Base-by-base conservation (phyloP, 2,329 filamentous ascomycete genomes). In the Penicillium vulpinum region DNA sequence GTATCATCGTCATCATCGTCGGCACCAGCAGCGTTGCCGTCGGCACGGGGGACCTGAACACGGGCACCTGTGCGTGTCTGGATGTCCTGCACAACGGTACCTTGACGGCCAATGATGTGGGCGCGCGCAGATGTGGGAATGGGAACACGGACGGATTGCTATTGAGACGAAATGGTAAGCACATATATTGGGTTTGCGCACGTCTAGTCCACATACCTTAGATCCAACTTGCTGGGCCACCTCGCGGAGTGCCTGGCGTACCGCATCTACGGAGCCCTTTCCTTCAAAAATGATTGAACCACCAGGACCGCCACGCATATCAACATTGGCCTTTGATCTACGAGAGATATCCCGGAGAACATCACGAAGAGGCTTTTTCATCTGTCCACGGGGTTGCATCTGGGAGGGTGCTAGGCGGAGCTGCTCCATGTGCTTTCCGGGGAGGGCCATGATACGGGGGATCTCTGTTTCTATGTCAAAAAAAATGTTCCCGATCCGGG, bases 61-160 rank as follows among this genome's bases (percentile, higher is more conserved):
- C 87, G 87, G 51, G 94, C 93, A 60, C 93, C 92, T 3, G 92
- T 94, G 75, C 89, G 88, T 74, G 93, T 90, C 77, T 93, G 90
- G 51, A 99, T 87, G 45, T 88, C 85, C 78, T 95, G 93, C 73
- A 99, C 95, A 60, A 89, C 93, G 26, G 91, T 85, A 57, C 95
- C 95, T 71, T 89, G 88, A 71, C 91, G 92, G 66, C 94, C 95
- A 72, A 99, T 97, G 75, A 99, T 92, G 75, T 93, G 89, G 51
- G 92, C 86, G 60, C 92, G 87, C 22, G 91, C 86, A 38, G 91
- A 93, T 47, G 88, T 84, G 51, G 93, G 94, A 62, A 99, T 88
- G 2, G 90, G 82, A 47, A 97, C 85, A 62, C 86, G 88, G 70
- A 90, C 82, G 51, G 83, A 82, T 80, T 87, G 84, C 84, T 88